Evolutionary conservation across 257 asterid genomes (phyloP).

Genomic region (Przewalskia tangutica): DNA sequence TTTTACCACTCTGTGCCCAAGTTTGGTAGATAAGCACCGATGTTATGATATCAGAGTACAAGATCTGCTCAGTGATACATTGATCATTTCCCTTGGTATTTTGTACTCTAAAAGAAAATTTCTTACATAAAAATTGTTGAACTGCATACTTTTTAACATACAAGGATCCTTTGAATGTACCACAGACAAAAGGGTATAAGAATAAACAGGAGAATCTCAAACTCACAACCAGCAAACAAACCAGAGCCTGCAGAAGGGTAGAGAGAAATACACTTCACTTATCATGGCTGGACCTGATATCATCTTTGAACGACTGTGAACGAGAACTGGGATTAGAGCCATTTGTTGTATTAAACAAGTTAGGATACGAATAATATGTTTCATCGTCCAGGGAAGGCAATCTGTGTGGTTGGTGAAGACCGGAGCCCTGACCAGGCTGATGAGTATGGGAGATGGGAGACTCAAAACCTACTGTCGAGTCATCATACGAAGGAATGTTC

Average conservation of each 20-base stretch:
- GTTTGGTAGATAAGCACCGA: neutral
- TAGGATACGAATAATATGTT: conserved; percentile 63
- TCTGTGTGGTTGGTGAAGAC: conserved; percentile 55
- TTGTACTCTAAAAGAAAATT: neutral
- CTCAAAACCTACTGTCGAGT: conserved; percentile 8
- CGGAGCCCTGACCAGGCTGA: conserved; percentile 13
- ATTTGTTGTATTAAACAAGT: conserved; percentile 47
- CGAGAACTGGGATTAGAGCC: conserved; percentile 33
- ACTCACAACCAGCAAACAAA: neutral
- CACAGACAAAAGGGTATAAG: neutral
- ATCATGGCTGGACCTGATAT: conserved; percentile 28
- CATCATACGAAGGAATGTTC: conserved; percentile 19
- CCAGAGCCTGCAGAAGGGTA: neutral
- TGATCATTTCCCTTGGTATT: neutral
- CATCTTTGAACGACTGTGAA: conserved; percentile 32
- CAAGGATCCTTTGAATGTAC: neutral
- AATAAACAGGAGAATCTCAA: neutral
- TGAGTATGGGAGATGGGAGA: conserved; percentile 18
- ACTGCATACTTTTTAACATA: neutral
- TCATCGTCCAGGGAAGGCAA: conserved; percentile 77
- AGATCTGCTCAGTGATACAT: neutral
- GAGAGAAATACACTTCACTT: conserved; percentile 4
- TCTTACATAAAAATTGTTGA: neutral
- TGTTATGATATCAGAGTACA: neutral
- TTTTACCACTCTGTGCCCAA: neutral